Evolutionary conservation across 2,329 filamentous ascomycete species (phyloP).

Genomic region (Curvularia hawaiiensis): DNA sequence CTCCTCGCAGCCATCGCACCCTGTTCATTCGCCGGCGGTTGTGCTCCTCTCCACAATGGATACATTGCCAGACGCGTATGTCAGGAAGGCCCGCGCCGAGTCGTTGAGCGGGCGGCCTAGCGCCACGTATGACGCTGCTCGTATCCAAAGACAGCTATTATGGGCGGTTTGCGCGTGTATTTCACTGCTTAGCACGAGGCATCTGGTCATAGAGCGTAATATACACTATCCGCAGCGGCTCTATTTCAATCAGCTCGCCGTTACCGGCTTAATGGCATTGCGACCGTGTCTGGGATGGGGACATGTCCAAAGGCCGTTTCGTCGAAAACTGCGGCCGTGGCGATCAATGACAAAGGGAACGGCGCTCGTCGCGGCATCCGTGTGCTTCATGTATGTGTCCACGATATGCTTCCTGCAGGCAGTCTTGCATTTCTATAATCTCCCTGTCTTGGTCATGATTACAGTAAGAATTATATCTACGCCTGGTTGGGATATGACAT

Average conservation of each 20-base stretch:
- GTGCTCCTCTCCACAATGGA: not conserved
- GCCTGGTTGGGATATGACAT: not conserved
- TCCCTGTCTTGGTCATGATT: constrained; percentile 36
- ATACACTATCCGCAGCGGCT: constrained; percentile 29
- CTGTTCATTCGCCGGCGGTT: not conserved
- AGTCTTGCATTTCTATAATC: constrained; percentile 37
- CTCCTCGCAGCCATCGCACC: not conserved
- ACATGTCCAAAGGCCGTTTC: constrained; percentile 1
- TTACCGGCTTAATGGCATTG: constrained; percentile 4
- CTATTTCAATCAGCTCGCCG: constrained; percentile 18
- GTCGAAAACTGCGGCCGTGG: not conserved
- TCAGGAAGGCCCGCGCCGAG: not conserved
- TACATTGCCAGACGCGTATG: constrained; percentile 1
- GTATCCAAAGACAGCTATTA: constrained; percentile 2
- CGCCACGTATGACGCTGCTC: not conserved
- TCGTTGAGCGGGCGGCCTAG: not conserved
- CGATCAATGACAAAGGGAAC: constrained; percentile 5
- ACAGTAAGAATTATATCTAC: constrained; percentile 27
- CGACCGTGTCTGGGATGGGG: constrained; percentile 1
- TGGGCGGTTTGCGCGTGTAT: constrained; percentile 22
- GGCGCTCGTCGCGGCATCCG: constrained; percentile 1
- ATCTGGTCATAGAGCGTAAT: constrained; percentile 29
- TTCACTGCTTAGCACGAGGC: constrained; percentile 25
- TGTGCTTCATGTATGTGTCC: constrained; percentile 23
- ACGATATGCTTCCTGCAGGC: constrained; percentile 32